Base-by-base conservation (phyloP, 2,329 filamentous ascomycete genomes). In the Penicillium vulpinum region DNA sequence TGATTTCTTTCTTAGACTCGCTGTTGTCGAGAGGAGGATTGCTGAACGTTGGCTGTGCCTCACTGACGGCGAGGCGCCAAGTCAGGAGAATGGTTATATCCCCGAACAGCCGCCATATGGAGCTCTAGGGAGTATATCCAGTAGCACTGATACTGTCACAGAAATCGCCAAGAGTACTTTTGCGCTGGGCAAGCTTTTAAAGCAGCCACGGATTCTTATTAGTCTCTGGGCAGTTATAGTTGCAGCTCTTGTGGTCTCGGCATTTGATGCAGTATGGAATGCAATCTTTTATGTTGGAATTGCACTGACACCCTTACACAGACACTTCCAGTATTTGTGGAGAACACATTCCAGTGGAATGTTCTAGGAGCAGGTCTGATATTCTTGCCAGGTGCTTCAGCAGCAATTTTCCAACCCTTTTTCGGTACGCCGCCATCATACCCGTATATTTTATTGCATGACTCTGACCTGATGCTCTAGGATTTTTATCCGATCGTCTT, bases 1-100 rank as follows among this genome's bases (percentile, higher is more conserved):
- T n/a, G 85, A 88, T 65, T 82, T 88, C 52, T 57, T 82, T 21
- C 79, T 88, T 75, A 80, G 85, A 22, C 65, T 85, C 0, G 67
- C 85, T 4, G 76, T 88, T 48, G 77, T 88, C 9, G 85, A 88
- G 69, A 85, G 84, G 70, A 85, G 83, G 65, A 75, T 77, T 1
- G 82, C 83, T 1, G 60, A 62, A 21, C 63, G 71, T 40, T 65
- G 71, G 56, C 22, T 44, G 10, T 28, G 44, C 7, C 28, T 52
- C 15, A 29, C 38, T n/a, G 45, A 54, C 24, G 51, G 45, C 10
- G 51, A 44, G 45, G 43, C 22, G 26, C 50, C 38, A 13, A 52
- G 22, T 21, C 47, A 52, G 24, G 39, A 51, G 38, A 50, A 55
- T 57, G 40, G 54, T 38, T n/a, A 55, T 56, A 11, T 57, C 15